Conservation (phyloP, 768 basidiomycete genomes). For the Multifurca ochricompacta region DNA sequence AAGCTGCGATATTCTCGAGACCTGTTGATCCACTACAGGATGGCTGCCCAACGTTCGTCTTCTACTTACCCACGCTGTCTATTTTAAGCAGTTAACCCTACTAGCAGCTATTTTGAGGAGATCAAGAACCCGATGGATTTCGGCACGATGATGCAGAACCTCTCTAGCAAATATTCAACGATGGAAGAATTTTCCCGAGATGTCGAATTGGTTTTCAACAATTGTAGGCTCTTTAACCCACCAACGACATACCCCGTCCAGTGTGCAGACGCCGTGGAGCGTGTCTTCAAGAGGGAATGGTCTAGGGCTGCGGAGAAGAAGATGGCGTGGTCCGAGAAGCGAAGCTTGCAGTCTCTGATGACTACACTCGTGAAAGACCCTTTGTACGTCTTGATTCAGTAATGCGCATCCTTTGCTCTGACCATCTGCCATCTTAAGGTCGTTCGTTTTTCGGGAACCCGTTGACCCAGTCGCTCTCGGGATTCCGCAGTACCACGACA, state of each 20-base stretch:
- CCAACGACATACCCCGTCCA: conserved; percentile 64
- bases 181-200: conserved; percentile 82
- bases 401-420: background rate
- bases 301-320: conserved; percentile 62
- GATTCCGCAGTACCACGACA: conserved; percentile 83
- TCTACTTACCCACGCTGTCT: background rate
- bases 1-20: conserved; percentile 63
- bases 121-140: conserved; percentile 94
- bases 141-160: conserved; percentile 64
- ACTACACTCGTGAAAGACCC: conserved; percentile 61
- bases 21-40: conserved; percentile 80
- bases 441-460: conserved; percentile 72
- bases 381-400: conserved; percentile 37
- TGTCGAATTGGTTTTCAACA: conserved; percentile 73
- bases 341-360: conserved; percentile 63
- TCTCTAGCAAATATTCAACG: conserved; percentile 61
- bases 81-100: conserved; percentile 7
- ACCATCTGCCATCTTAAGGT: conserved; percentile 33
- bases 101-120: conserved; percentile 78
- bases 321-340: conserved; percentile 72
- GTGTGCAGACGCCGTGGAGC: conserved; percentile 70
- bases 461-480: conserved; percentile 81
- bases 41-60: conserved; percentile 83
- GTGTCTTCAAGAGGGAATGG: conserved; percentile 81
- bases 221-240: conserved; percentile 92